These are phyloP conservation scores for Rhazya stricta DNA, from an alignment of 257 asterid genomes.

Conservation along the genomic window DNA sequence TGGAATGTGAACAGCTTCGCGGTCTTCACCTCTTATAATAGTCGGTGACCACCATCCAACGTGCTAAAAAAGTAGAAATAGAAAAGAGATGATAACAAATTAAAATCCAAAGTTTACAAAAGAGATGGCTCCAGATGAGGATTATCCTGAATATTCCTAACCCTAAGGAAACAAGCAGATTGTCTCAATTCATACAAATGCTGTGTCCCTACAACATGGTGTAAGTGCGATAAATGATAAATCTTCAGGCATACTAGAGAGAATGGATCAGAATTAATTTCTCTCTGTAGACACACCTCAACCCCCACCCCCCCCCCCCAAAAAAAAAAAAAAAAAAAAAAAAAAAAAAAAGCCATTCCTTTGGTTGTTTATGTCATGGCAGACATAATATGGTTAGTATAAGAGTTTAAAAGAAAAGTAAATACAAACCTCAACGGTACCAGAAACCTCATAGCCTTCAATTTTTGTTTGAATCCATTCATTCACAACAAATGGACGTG, in stretches of 20 bases:
- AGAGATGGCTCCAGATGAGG: not conserved
- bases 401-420: not conserved
- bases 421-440: conserved; percentile 86
- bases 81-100: not conserved
- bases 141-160: not conserved
- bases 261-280: not conserved
- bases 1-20: conserved; percentile 96
- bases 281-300: not conserved
- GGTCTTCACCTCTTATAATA: conserved; percentile 91
- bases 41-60: conserved; percentile 99
- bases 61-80: conserved; percentile 39
- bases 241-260: not conserved
- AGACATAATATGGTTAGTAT: not conserved
- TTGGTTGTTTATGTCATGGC: not conserved
- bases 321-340: too few species aligned
- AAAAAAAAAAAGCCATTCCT: not conserved
- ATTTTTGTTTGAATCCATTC: conserved; percentile 98
- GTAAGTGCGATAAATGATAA: not conserved
- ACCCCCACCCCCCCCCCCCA: not conserved
- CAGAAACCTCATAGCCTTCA: conserved; percentile 96
- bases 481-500: conserved; percentile 84
- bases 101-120: not conserved
- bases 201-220: not conserved
- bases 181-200: not conserved
- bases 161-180: not conserved